Base-by-base conservation (phyloP, 163 green algal species). In the Prototheca stagnorum region DNA sequence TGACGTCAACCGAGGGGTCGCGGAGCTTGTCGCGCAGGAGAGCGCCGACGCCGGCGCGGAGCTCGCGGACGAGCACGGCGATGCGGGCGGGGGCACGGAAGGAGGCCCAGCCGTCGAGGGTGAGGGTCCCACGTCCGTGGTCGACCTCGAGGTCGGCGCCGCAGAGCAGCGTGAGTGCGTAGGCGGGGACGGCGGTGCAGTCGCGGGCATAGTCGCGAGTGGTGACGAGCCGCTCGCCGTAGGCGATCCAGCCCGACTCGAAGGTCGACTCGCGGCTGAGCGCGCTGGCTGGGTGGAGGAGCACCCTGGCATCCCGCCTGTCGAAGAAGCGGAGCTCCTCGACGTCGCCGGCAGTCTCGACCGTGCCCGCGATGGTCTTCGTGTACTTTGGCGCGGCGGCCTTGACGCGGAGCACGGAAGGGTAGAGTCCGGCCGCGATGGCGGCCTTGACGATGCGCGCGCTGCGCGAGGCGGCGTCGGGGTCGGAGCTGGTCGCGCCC, bases 381-480 rank as follows among this genome's bases (percentile, higher is more conserved):
- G 47, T 47, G 55, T 77, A 93, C 44, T 78, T 82, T 8, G 67
- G 61, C 0, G 65, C 46, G 2, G 88, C 86, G 44, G 88, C 65
- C 29, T 93, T 70, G 35, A 96, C 86, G 1, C 86, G 65, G 39
- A 96, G 54, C 21, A 98, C 64, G 46, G 62, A 51, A 2, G 89
- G 89, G 56, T 97, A 96, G 51, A 94, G 93, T 2, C 86, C 88
- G 33, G 82, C 78, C 49, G 64, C 79, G 20, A 98, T 59, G 0
- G 75, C 82, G 1, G 84, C 82, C 59, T 95, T 94, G 35, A 95
- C 59, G 39, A 95, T 67, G 22, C 83, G 68, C 8, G 67, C 73
- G 50, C 84, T 84, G 47, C 34, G 37, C 17, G 54, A 53, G 44
- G 31, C 33, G 21, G 34, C 34, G 46, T 53, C 46, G 33, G 22